phyloP scores from a whole-genome alignment of 106 monocot species.

The Dendrobium nobile region DNA sequence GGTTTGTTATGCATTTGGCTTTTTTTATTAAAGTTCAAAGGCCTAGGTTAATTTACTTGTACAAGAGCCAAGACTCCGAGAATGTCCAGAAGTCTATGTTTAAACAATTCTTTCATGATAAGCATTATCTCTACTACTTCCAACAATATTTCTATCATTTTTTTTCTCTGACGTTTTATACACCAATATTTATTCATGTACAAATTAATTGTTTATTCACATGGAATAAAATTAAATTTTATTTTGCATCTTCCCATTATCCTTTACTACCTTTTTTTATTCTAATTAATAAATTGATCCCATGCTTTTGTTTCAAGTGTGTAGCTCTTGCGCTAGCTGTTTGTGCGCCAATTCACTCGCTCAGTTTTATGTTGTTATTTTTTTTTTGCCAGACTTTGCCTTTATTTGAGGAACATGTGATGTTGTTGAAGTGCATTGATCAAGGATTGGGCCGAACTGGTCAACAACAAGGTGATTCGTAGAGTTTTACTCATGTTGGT shows the following conservation, averaged over 20 bases:
- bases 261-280: neutral
- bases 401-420: conserved; percentile 93
- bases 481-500: conserved; percentile 7
- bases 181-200: too few relatives aligned
- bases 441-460: conserved; percentile 87
- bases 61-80: neutral
- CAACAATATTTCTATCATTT: too few relatives aligned
- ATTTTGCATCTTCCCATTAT: neutral
- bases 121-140: too few relatives aligned
- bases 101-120: neutral
- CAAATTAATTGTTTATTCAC: too few relatives aligned
- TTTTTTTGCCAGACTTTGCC: conserved; percentile 58
- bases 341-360: neutral
- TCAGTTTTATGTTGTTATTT: neutral
- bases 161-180: too few relatives aligned
- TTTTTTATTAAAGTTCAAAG: too few relatives aligned
- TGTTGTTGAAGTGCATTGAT: conserved; percentile 97
- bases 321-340: neutral
- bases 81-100: neutral
- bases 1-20: too few relatives aligned
- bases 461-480: conserved; percentile 83
- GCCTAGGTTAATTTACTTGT: neutral
- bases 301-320: neutral
- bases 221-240: neutral
- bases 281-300: neutral